Base-by-base conservation (phyloP, 306 rosid species). In the Medicago arabica region DNA sequence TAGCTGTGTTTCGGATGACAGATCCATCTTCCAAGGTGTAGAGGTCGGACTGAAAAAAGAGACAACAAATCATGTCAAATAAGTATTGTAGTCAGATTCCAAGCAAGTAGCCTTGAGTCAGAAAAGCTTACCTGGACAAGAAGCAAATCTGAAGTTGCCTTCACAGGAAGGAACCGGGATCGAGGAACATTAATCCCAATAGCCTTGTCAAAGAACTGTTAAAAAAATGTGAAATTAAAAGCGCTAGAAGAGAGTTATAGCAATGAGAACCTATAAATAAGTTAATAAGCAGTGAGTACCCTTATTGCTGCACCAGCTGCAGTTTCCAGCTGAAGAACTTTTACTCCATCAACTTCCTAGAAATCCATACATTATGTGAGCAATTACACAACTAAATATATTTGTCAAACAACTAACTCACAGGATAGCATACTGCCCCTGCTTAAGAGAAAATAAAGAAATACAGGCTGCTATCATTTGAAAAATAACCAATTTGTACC, bases 301-400 rank as follows among this genome's bases (percentile, higher is more conserved):
- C 86, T 85, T 72, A 95, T 95, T 66, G 99, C 99, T 39, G 99
- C 99, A 67, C 99, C 99, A 72, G 99, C 99, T 14, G 99, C 99
- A 60, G 99, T 95, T 90, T 95, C 99, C 72, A 95, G 88, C 87
- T 95, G 99, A 80, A 95, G 95, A 83, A 92, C 97, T 84, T 95
- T 92, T 69, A 89, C 69, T 77, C 99, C 99, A 39, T 90, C 97
- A 83, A 92, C 97, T 87, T 95, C 99, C 99, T 95, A 74, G 39
- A 55, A 75, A 78, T 58, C 61, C 81, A 47, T 46, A 65, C 73
- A 67, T 17, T 66, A 54, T 19, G 60, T 80, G 74, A 77, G 82
- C 46, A 72, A 81, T 53, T 78, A 68, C 15, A 62, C 44, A 43
- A 28, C 65, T 10, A 40, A 83, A 67, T 64, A 63, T 73, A 69